Evolutionary conservation across 139 green algal species (phyloP), one percentile per base, ranked within the genome.

Genomic region (Desmodesmus armatus): DNA sequence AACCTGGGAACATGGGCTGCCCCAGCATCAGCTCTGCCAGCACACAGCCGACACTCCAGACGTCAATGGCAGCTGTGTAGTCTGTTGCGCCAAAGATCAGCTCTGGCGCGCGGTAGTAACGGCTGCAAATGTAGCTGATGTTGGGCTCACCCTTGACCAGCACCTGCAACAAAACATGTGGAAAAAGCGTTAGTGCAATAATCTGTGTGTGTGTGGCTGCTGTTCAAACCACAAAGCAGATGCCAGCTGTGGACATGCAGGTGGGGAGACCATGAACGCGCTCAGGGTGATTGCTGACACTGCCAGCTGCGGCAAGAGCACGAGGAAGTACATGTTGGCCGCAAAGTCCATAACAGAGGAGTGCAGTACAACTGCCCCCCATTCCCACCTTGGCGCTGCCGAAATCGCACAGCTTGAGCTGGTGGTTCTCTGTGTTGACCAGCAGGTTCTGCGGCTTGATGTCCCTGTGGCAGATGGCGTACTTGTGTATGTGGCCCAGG

Each of bases 111-210:
- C 95, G 91, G 85, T 98, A 98, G 89, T 96, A 98, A 43, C 97
- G 91, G 21, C 93, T 98, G 92, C 98, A 99, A 90, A 99, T 99
- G 92, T 99, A 99, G 29, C 94, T 96, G 87, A 99, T 99, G 93
- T 99, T 99, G 83, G 97, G 95, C 92, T 99, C 98, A 44, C 96
- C 96, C 35, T 88, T 92, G 39, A 96, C 86, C 40, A 98, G 91
- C 79, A 94, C 65, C 85, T 90, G 82, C 31, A 41, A 17, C 13
- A 67, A 43, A n/a, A n/a, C n/a, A n/a, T n/a, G n/a, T n/a, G n/a
- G n/a, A n/a, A n/a, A n/a, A n/a, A n/a, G n/a, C n/a, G n/a, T n/a
- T n/a, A n/a, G n/a, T n/a, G n/a, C n/a, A n/a, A n/a, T n/a, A n/a
- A n/a, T n/a, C n/a, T n/a, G n/a, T n/a, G n/a, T n/a, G n/a, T n/a